These are phyloP conservation scores for Rachicladosporium sp. DNA, from an alignment of 2,329 filamentous ascomycete species.

Conservation along the genomic window DNA sequence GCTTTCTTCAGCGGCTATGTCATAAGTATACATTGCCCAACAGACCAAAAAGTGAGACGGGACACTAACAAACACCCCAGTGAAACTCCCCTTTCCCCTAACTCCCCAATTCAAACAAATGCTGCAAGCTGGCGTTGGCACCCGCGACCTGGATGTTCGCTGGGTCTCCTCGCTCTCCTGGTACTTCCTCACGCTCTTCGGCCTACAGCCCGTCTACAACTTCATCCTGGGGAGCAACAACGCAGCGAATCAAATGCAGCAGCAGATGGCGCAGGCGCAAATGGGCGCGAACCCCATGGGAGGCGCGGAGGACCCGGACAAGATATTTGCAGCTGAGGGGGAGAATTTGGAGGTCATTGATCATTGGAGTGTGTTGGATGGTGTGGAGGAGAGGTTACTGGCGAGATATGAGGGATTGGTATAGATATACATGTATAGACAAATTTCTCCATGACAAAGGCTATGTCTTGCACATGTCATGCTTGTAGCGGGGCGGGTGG, in stretches of 20 bases:
- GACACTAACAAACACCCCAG: too few relatives aligned
- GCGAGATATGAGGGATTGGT: constrained; percentile 20
- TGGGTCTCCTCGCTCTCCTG: constrained; percentile 98
- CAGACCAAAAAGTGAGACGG: too few relatives aligned
- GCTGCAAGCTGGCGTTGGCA: constrained; percentile 93
- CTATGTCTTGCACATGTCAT: too few relatives aligned
- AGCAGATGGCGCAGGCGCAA: constrained; percentile 32
- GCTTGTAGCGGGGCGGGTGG: too few relatives aligned
- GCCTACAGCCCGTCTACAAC: constrained; percentile 91
- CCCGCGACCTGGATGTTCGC: constrained; percentile 86
- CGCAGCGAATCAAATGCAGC: constrained; percentile 65
- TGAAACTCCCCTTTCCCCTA: constrained; percentile 94
- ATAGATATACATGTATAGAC: constrained; percentile 2
- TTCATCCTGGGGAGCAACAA: constrained; percentile 95
- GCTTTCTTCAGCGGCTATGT: constrained; percentile 98
- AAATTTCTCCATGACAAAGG: background rate
- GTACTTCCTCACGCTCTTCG: constrained; percentile 97
- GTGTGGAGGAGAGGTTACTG: constrained; percentile 74
- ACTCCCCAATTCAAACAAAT: constrained; percentile 99
- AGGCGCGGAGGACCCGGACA: constrained; percentile 87
- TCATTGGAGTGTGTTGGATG: constrained; percentile 82
- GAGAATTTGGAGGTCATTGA: constrained; percentile 94
- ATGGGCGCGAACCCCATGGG: constrained; percentile 65
- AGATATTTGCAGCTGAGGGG: constrained; percentile 81
- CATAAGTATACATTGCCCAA: constrained; percentile 54